Evolutionary conservation across 2,329 filamentous ascomycete species (phyloP).

Genomic region (Neoascochyta sp.): DNA sequence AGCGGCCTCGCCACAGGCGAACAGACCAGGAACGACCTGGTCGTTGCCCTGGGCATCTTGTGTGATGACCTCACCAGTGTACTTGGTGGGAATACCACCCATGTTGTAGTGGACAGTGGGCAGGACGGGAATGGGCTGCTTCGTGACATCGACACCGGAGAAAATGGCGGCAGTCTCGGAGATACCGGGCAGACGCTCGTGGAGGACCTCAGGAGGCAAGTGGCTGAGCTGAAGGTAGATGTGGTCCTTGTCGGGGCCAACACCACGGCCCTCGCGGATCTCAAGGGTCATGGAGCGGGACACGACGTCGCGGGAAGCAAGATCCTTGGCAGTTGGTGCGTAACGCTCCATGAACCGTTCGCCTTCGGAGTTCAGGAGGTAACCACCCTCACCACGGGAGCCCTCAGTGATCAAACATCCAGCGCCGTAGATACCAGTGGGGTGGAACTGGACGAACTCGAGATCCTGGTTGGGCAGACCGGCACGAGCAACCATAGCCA

Average conservation of each 20-base stretch:
- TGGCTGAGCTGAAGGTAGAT: conserved; percentile 98
- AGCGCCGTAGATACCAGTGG: conserved; percentile 97
- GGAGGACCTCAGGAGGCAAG: conserved; percentile 83
- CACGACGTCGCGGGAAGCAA: conserved; percentile 92
- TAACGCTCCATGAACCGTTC: conserved; percentile 99
- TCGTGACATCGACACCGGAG: conserved; percentile 91
- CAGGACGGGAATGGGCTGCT: conserved; percentile 93
- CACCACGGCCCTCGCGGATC: conserved; percentile 95
- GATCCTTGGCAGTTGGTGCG: conserved; percentile 94
- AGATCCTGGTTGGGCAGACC: conserved; percentile 98
- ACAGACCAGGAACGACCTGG: conserved; percentile 89
- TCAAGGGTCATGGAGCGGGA: conserved; percentile 98
- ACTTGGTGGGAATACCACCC: conserved; percentile 97
- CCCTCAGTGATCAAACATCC: conserved; percentile 95
- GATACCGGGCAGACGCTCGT: conserved; percentile 96
- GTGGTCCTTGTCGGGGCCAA: conserved; percentile 95
- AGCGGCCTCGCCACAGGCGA: conserved; percentile 93
- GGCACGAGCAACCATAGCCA: conserved; percentile 98
- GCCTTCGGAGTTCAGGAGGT: conserved; percentile 94
- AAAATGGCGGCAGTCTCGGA: conserved; percentile 98
- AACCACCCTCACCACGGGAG: conserved; percentile 95
- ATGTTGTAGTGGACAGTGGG: conserved; percentile 99
- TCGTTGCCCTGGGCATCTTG: conserved; percentile 83
- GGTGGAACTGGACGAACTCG: conserved; percentile 99
- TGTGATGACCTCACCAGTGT: conserved; percentile 93